Evolutionary conservation across 2,329 filamentous ascomycete genomes (phyloP), one percentile per base, ranked within the genome.

Genomic region (Penicillium capsulatum): DNA sequence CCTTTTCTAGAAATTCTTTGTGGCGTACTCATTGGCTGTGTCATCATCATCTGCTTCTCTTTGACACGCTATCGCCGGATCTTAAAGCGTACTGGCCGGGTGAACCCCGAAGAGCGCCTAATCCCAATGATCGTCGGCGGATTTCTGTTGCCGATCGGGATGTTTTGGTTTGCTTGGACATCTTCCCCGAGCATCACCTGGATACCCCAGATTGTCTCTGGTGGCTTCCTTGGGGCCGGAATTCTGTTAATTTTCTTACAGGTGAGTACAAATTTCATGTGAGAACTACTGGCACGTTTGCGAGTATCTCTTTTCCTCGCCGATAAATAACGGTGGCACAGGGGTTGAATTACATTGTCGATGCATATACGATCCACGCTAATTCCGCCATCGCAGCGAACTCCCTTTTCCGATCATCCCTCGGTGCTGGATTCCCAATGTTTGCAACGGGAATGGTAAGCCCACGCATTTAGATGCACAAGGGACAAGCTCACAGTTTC

Each of bases 151-250:
- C 68, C 70, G 0, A 51, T 56, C 33, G 69, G 70, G 28, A 52
- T 73, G 16, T 72, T 72, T 51, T 68, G 67, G 65, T 72, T 71
- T 42, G 69, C 61, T 4, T 74, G 71, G 71, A 62, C 65, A 2
- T 66, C 66, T 0, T 64, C 57, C 40, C 58, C 61, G 0, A 31
- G 59, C 22, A 64, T 70, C 14, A 59, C 53, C 6, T 72, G 68
- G 68, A 63, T 69, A 4, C 32, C 32, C 6, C 26, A 40, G 20
- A 32, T 31, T 14, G 11, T 36, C 5, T 24, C 33, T 7, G 33
- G 33, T 3, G 20, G 10, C 7, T 24, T 27, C 2, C 27, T 40
- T 8, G 38, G 38, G 14, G 14, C 19, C 13, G 38, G 38, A 15
- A 20, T 40, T 5, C n/a, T 31, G 7, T 26, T 40, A 27, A 35